Conservation (phyloP, 768 basidiomycete species). For the Mycena capillaripes region DNA sequence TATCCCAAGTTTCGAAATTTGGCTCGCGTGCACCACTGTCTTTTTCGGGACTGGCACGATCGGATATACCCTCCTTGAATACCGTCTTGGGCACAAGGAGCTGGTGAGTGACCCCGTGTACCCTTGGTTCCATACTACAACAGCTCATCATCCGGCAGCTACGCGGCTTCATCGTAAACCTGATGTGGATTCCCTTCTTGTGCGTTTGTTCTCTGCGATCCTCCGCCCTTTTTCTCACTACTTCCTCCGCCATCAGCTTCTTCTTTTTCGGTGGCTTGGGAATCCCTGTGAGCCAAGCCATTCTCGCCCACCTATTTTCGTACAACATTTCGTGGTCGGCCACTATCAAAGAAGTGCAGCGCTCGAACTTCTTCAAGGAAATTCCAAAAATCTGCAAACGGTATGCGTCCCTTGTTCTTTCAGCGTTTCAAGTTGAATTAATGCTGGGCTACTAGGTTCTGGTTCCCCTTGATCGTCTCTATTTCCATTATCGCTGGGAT, state of each 20-base stretch:
- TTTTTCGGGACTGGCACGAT: constrained; percentile 83
- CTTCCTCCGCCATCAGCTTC: constrained; percentile 59
- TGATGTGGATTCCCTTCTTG: constrained; percentile 84
- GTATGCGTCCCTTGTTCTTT: constrained; percentile 54
- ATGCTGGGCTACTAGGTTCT: constrained; percentile 61
- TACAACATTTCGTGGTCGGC: constrained; percentile 71
- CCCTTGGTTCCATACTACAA: constrained; percentile 1
- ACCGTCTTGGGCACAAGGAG: constrained; percentile 73
- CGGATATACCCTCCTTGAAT: constrained; percentile 80
- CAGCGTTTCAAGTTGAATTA: constrained; percentile 43
- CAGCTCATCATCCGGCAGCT: constrained; percentile 44
- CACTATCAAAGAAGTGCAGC: constrained; percentile 86
- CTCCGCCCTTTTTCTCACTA: not conserved
- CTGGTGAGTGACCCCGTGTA: constrained; percentile 50
- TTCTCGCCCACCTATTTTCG: constrained; percentile 75
- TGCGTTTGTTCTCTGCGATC: constrained; percentile 40
- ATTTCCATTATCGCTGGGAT: constrained; percentile 71
- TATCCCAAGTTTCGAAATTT: constrained; percentile 86
- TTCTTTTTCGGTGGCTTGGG: constrained; percentile 85
- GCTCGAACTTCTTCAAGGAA: constrained; percentile 92
- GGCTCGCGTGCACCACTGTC: constrained; percentile 82
- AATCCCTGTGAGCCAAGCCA: constrained; percentile 72
- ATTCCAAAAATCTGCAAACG: constrained; percentile 86
- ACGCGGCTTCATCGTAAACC: constrained; percentile 66
- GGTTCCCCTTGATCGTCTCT: constrained; percentile 68